Percentiles rank a stretch among this genome's conserved stretches.
Evolutionary conservation across 257 asterid species (phyloP).

Genomic region (Plectranthus barbatus): DNA sequence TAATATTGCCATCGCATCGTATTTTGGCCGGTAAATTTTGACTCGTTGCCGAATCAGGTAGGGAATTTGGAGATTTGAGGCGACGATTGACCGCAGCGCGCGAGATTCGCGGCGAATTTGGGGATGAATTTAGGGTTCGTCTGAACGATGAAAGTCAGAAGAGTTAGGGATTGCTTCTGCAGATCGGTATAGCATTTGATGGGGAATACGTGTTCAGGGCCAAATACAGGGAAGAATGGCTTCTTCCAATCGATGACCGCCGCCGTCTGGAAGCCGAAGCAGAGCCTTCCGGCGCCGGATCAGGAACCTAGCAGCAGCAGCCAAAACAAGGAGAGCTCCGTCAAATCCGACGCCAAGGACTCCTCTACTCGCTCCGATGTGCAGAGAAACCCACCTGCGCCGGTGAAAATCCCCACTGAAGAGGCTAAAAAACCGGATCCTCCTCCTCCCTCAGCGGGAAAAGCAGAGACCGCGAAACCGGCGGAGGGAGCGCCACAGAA

Average conservation of each 20-base stretch:
- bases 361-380: no score
- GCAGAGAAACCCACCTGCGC: no score
- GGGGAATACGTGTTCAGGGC: conserved; percentile 75
- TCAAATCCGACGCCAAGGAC: no score
- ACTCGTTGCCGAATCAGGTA: neutral
- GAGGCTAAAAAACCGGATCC: no score
- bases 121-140: conserved; percentile 22
- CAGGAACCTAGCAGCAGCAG: no score
- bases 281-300: conserved; percentile 38
- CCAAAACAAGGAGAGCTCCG: no score
- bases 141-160: conserved; percentile 24
- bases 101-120: conserved; percentile 9
- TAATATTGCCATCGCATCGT: neutral
- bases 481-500: conserved; percentile 16
- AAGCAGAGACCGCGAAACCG: no score
- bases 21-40: neutral
- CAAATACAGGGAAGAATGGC: conserved; percentile 60
- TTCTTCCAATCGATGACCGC: conserved; percentile 69
- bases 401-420: no score
- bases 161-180: conserved; percentile 17
- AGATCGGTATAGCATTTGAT: conserved; percentile 27
- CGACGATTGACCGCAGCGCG: neutral
- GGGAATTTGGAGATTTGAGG: neutral
- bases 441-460: no score
- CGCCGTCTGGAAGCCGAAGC: conserved; percentile 33